These are phyloP conservation scores for Tolypocladium ovalisporum DNA, from an alignment of 2,329 filamentous ascomycete species.

Conservation along the genomic window DNA sequence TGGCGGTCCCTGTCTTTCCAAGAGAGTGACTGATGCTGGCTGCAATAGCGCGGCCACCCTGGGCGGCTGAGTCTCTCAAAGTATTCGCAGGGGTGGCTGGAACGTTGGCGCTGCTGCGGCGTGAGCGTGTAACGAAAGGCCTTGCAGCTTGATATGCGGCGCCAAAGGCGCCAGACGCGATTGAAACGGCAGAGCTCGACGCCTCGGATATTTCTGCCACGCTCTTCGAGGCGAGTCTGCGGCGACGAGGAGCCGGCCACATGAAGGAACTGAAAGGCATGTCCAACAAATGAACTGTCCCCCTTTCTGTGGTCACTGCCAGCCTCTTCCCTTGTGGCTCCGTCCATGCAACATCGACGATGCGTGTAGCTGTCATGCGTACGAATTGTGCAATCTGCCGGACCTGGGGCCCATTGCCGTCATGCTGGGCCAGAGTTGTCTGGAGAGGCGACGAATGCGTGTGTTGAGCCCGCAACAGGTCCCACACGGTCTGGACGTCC, in stretches of 20 bases:
- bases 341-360: constrained; percentile 85
- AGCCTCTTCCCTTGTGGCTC: constrained; percentile 69
- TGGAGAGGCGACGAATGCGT: constrained; percentile 52
- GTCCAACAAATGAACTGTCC: constrained; percentile 89
- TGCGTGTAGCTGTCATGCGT: constrained; percentile 81
- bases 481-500: constrained; percentile 76
- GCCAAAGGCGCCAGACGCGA: constrained; percentile 60
- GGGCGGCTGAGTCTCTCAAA: constrained; percentile 51
- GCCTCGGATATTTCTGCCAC: constrained; percentile 37
- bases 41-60: constrained; percentile 61
- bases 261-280: constrained; percentile 72
- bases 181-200: constrained; percentile 47
- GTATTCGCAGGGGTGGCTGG: constrained; percentile 26
- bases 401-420: constrained; percentile 46
- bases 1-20: constrained; percentile 58
- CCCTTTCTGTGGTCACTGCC: constrained; percentile 84
- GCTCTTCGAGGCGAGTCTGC: constrained; percentile 31
- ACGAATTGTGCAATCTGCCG: constrained; percentile 82
- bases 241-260: constrained; percentile 67
- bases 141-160: constrained; percentile 60
- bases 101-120: constrained; percentile 33
- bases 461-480: constrained; percentile 56
- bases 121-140: constrained; percentile 44
- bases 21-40: constrained; percentile 65
- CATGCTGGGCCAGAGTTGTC: constrained; percentile 31